Conservation (phyloP, 176 grass and related monocot genomes). For the Eleusine indica region DNA sequence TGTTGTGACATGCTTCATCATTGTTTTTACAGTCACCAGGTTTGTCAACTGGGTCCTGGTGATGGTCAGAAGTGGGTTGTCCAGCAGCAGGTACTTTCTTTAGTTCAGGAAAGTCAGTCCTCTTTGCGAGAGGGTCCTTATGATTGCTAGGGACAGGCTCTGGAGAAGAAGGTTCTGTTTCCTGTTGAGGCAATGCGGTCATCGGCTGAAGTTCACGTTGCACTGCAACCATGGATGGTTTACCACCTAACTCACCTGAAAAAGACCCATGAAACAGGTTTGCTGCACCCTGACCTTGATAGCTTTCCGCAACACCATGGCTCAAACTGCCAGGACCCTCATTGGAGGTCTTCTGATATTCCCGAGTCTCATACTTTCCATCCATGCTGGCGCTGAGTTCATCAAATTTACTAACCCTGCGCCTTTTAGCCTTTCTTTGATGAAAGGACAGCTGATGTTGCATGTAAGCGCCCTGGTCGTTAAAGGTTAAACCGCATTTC, state of each 20-base stretch:
- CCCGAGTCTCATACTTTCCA: constrained; percentile 59
- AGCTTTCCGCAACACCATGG: constrained; percentile 51
- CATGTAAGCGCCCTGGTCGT: constrained; percentile 67
- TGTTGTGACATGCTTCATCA: constrained; percentile 37
- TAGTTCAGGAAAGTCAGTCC: constrained; percentile 33
- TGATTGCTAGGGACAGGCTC: constrained; percentile 5
- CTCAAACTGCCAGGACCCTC: constrained; percentile 50
- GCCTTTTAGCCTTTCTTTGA: constrained; percentile 79
- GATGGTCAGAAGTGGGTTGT: constrained; percentile 22
- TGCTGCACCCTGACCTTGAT: constrained; percentile 52
- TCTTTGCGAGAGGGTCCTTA: background rate
- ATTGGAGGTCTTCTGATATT: constrained; percentile 65
- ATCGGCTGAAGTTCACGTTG: constrained; percentile 39
- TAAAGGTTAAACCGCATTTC: constrained; percentile 70
- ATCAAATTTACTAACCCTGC: constrained; percentile 47
- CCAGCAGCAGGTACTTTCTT: constrained; percentile 32
- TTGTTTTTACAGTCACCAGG: constrained; percentile 38
- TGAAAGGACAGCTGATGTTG: constrained; percentile 81
- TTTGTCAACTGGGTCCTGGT: constrained; percentile 26
- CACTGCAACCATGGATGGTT: constrained; percentile 36
- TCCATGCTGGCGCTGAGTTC: constrained; percentile 52
- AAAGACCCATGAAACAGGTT: constrained; percentile 25
- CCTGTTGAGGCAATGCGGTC: constrained; percentile 20
- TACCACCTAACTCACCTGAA: constrained; percentile 35
- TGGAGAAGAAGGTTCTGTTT: constrained; percentile 20